Percentiles rank a stretch among this genome's conserved stretches.
These are phyloP conservation scores for Globomyces sp. DNA, from an alignment of 371 early-diverging fungal genomes.

Conservation along the genomic window DNA sequence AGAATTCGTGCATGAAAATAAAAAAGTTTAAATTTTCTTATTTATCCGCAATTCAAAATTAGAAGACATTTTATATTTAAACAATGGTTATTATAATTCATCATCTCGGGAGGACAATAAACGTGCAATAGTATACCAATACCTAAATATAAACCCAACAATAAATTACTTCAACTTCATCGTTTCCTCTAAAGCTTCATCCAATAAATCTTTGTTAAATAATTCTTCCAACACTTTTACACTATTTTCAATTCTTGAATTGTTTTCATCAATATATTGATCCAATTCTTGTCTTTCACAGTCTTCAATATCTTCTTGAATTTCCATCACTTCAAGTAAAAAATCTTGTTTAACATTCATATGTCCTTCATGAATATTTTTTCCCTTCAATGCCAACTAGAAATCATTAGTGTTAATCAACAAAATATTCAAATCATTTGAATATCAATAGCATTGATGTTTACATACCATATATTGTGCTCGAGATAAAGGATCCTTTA, in stretches of 20 bases:
- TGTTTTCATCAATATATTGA: neutral
- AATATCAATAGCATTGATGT: no score
- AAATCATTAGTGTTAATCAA: no score
- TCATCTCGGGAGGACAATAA: no score
- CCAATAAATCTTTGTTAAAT: neutral
- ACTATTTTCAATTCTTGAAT: neutral
- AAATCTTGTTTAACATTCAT: neutral
- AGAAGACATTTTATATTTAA: no score
- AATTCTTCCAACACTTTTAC: neutral
- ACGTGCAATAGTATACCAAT: no score
- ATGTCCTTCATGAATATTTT: neutral
- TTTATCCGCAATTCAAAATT: no score
- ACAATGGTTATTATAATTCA: no score
- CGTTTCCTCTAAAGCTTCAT: neutral
- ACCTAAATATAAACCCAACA: no score
- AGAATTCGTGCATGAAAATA: no score
- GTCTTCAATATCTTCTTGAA: conserved; percentile 5
- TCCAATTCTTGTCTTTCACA: neutral
- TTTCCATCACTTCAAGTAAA: neutral
- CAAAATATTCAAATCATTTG: no score
- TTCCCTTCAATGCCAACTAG: neutral
- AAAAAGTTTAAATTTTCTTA: no score
- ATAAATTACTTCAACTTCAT: neutral
- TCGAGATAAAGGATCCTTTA: conserved; percentile 8
- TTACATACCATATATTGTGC: neutral